phyloP scores from a whole-genome alignment of 2,329 filamentous ascomycete genomes.

The Fusarium protoensiforme region DNA sequence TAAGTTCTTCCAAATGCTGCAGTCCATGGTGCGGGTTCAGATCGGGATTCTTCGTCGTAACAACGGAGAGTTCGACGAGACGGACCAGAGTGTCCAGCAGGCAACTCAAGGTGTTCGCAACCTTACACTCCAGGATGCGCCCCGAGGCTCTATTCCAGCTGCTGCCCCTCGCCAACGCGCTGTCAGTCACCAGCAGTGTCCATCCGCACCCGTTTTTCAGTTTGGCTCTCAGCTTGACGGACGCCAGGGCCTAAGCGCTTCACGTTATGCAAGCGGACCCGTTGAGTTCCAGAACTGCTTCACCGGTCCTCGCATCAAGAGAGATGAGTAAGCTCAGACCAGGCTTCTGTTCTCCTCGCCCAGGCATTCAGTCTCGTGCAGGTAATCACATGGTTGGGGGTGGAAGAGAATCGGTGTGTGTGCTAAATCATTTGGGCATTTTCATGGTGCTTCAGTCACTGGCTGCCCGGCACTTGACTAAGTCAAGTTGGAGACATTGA shows the following conservation, averaged over 20 bases:
- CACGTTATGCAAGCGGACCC: slow-evolving; percentile 22
- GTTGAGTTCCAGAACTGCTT: slow-evolving; percentile 14
- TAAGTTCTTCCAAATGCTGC: slow-evolving; percentile 34
- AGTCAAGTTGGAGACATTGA: slow-evolving; percentile 5
- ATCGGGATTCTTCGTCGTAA: neutral
- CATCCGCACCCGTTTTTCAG: neutral
- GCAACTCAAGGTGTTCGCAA: neutral
- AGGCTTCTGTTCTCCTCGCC: neutral
- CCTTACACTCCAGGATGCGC: neutral
- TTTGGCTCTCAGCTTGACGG: neutral
- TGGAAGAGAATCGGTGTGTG: neutral
- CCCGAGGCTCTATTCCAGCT: neutral
- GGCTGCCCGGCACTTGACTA: neutral
- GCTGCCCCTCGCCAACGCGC: neutral
- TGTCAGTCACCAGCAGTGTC: neutral
- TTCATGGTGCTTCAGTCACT: neutral
- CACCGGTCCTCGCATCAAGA: slow-evolving; percentile 10
- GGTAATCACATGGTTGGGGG: neutral
- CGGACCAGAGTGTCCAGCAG: slow-evolving; percentile 11
- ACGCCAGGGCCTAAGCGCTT: slow-evolving; percentile 28
- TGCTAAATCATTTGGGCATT: neutral
- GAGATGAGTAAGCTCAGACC: neutral
- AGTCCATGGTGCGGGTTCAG: slow-evolving; percentile 16
- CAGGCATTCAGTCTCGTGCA: neutral
- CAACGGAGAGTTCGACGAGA: neutral